These are phyloP conservation scores for Entelexis paramagnoliae DNA, from an alignment of 1,139 yeast genomes.

Conservation along the genomic window DNA sequence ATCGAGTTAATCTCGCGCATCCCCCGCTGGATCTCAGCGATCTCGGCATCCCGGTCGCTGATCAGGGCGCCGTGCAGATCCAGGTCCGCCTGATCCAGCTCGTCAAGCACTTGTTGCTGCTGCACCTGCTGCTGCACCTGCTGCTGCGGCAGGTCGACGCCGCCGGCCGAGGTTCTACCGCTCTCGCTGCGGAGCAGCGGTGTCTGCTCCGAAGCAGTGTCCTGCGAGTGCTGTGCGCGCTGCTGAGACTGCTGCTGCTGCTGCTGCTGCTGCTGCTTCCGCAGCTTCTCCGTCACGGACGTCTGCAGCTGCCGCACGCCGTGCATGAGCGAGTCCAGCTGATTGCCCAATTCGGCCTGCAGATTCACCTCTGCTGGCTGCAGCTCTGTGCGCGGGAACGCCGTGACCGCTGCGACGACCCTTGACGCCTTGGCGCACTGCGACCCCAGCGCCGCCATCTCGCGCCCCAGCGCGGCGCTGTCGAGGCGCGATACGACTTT, in stretches of 20 bases:
- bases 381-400: conserved; percentile 9
- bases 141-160: too few species aligned
- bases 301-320: conserved; percentile 15
- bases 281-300: conserved; percentile 11
- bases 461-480: conserved; percentile 10
- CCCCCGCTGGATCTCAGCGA: conserved; percentile 61
- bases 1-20: conserved; percentile 76
- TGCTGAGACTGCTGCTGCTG: not conserved
- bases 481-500: conserved; percentile 9
- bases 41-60: conserved; percentile 63
- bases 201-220: conserved; percentile 6
- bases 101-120: conserved; percentile 26
- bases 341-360: conserved; percentile 10
- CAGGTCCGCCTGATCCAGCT: conserved; percentile 52
- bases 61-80: conserved; percentile 61
- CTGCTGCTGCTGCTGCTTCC: conserved; percentile 5
- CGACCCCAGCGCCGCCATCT: conserved; percentile 12
- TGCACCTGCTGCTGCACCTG: conserved; percentile 12
- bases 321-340: conserved; percentile 15
- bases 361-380: conserved; percentile 5
- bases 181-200: conserved; percentile 7
- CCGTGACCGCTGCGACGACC: conserved; percentile 1
- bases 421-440: conserved; percentile 15
- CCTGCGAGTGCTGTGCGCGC: not conserved
- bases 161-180: too few species aligned